Evolutionary conservation across 768 basidiomycete species (phyloP).

Genomic region (Lentinula lateritia): DNA sequence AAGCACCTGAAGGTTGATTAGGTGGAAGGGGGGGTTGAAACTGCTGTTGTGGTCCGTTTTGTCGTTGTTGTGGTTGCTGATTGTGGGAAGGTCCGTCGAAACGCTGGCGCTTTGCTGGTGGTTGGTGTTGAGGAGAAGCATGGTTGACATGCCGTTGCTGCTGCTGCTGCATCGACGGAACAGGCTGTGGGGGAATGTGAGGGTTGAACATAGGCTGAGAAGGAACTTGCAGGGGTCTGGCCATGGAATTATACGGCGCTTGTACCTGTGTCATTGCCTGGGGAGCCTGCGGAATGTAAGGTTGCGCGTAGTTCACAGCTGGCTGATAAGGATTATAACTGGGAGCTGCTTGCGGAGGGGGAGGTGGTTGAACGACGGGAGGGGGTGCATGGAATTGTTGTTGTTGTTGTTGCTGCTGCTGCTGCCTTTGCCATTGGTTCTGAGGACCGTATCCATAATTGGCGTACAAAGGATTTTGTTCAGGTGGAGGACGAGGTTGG

Average conservation of each 20-base stretch:
- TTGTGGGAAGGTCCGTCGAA: slow-evolving; percentile 73
- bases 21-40: slow-evolving; percentile 58
- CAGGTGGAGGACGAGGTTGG: slow-evolving; percentile 63
- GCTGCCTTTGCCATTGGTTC: slow-evolving; percentile 59
- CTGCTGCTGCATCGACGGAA: slow-evolving; percentile 36
- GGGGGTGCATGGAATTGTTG: slow-evolving; percentile 50
- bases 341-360: slow-evolving; percentile 51
- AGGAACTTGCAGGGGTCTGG: slow-evolving; percentile 24
- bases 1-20: slow-evolving; percentile 31
- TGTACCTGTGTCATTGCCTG: slow-evolving; percentile 52
- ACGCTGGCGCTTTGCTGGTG: slow-evolving; percentile 86
- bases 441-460: slow-evolving; percentile 89
- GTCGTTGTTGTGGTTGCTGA: slow-evolving; percentile 40
- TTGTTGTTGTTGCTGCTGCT: slow-evolving; percentile 43
- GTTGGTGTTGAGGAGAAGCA: slow-evolving; percentile 72
- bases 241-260: slow-evolving; percentile 40
- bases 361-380: slow-evolving; percentile 46
- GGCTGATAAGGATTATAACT: slow-evolving; percentile 78
- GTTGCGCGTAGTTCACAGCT: slow-evolving; percentile 55
- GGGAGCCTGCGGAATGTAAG: slow-evolving; percentile 61
- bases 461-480: slow-evolving; percentile 82
- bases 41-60: slow-evolving; percentile 58
- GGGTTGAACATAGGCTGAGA: slow-evolving; percentile 16
- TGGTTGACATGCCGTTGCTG: slow-evolving; percentile 51
- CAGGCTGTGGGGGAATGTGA: slow-evolving; percentile 8